Conservation (phyloP, 805 yeast species). For the Nakazawaea pomicola region DNA sequence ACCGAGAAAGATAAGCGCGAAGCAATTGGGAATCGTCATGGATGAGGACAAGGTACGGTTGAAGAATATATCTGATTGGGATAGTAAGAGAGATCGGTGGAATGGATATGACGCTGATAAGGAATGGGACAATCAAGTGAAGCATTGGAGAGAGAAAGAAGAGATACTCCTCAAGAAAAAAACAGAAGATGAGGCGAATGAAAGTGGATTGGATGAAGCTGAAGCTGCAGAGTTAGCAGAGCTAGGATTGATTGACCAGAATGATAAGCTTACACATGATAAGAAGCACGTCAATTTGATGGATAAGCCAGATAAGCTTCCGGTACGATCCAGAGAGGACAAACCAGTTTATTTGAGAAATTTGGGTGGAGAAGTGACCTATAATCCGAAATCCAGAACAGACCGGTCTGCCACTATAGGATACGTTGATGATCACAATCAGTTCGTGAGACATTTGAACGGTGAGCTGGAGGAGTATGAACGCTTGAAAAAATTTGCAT, state of each 20-base stretch:
- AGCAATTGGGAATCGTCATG: conserved; percentile 16
- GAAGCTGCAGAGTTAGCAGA: conserved; percentile 38
- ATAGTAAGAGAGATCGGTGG: conserved; percentile 76
- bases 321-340: conserved; percentile 67
- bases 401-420: conserved; percentile 27
- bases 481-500: conserved; percentile 43
- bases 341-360: conserved; percentile 62
- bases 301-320: conserved; percentile 26
- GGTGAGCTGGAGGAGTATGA: conserved; percentile 56
- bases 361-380: conserved; percentile 36
- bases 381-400: conserved; percentile 51
- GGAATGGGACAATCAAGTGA: conserved; percentile 51
- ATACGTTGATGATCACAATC: conserved; percentile 29
- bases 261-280: conserved; percentile 11
- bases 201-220: conserved; percentile 30
- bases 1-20: conserved; percentile 36
- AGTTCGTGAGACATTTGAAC: conserved; percentile 48
- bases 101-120: conserved; percentile 60
- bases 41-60: conserved; percentile 15
- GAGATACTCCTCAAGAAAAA: conserved; percentile 17
- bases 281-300: conserved; percentile 11
- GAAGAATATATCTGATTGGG: conserved; percentile 44
- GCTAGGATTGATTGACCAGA: conserved; percentile 27
- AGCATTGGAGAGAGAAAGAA: conserved; percentile 39
- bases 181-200: conserved; percentile 9